Base-by-base conservation (phyloP, 352 stramenopile species). In the Phytophthora multivora region DNA sequence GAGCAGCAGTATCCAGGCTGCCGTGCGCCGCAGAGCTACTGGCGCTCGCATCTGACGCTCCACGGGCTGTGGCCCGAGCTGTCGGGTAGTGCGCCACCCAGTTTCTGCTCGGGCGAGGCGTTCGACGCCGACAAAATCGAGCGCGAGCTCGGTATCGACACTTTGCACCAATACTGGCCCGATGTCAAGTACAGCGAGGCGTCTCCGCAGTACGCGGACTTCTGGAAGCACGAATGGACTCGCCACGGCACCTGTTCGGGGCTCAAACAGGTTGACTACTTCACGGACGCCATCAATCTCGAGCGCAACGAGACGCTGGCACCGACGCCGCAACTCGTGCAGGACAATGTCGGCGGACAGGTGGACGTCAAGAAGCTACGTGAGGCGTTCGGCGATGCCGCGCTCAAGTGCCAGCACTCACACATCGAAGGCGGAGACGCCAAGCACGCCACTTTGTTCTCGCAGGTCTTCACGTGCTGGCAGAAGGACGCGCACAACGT, bases 191-290 rank as follows among this genome's bases (percentile, higher is more conserved):
- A 75, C 64, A 56, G 40, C 47, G 66, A 75, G 36, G 41, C 51
- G 10, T 85, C 77, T 12, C 67, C 71, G 1, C 49, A 79, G 67
- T 96, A 89, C 75, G 72, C 68, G 19, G 76, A 89, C 33, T 98
- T 98, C 59, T 98, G 93, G 93, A 78, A 86, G 54, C 94, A 98
- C 68, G 94, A 98, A 68, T 98, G 94, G 94, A 88, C 67, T 18
- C 93, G 95, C 47, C 94, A 98, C 63, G 94, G 94, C 26, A 98
- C 94, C 42, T 98, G 94, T 77, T 95, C 88, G 10, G 90, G 90
- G 0, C 75, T 98, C 5, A 55, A 67, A 18, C 86, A 98, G 69
- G 59, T 87, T 33, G 73, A 77, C 30, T 98, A 97, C 74, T 98
- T 98, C 71, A 62, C 66, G 26, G 42, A 77, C 21, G 90, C 90